These are phyloP conservation scores for Blumeria graminis DNA, from an alignment of 2,329 filamentous ascomycete genomes.

Conservation along the genomic window DNA sequence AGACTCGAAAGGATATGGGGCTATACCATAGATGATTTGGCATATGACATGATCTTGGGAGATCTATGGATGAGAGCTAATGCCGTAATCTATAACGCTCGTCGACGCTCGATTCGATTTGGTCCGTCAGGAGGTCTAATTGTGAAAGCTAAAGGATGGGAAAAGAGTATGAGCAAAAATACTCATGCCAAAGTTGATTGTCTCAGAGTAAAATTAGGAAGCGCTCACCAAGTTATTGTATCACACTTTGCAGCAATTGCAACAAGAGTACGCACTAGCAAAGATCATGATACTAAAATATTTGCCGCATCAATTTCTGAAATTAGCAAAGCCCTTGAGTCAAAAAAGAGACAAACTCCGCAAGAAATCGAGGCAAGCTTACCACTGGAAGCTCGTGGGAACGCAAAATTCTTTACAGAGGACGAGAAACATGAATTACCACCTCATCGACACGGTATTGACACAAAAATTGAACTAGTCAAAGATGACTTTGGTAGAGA, in stretches of 20 bases:
- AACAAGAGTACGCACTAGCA: not conserved
- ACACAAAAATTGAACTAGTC: not conserved
- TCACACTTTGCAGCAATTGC: not conserved
- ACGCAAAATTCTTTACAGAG: not conserved
- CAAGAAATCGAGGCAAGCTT: not conserved
- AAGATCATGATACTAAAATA: not conserved
- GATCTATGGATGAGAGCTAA: not conserved
- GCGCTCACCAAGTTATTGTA: not conserved
- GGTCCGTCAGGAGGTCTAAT: not conserved
- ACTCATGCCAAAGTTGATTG: not conserved
- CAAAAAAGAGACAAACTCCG: not conserved
- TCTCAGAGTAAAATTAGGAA: not conserved
- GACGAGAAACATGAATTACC: not conserved
- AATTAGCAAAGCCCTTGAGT: not conserved
- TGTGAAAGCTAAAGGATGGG: not conserved
- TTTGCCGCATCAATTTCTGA: not conserved
- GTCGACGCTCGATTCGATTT: not conserved
- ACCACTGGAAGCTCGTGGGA: not conserved
- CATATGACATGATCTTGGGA: not conserved
- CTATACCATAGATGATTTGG: not conserved
- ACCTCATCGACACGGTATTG: not conserved
- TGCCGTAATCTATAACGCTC: not conserved
- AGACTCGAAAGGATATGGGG: not conserved
- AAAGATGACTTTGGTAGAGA: not conserved
- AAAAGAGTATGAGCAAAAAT: not conserved